A percentile compares a stretch with the other conserved stretches of the same genome.
These are phyloP conservation scores for Protea cynaroides DNA, from an alignment of 164 flowering plant species.

Conservation along the genomic window DNA sequence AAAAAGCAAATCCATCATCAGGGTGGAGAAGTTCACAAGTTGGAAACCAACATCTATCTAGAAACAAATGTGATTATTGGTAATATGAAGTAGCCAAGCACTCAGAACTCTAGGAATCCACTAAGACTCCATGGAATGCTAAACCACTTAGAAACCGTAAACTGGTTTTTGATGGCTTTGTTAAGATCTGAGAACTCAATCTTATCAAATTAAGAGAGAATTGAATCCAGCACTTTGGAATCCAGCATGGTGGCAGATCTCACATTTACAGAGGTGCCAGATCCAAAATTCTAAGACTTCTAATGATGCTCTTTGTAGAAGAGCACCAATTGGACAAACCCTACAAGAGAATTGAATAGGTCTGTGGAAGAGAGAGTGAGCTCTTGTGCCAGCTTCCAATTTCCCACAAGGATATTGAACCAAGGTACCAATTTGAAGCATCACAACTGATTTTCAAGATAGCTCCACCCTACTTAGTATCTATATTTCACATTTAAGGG, in stretches of 20 bases:
- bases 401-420: constrained; percentile 47
- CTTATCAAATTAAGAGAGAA: constrained; percentile 42
- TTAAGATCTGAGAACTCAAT: constrained; percentile 92
- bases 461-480: constrained; percentile 88
- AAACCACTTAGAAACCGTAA: constrained; percentile 83
- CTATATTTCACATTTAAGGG: constrained; percentile 92
- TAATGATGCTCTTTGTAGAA: constrained; percentile 56
- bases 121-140: constrained; percentile 30
- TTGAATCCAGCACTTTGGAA: constrained; percentile 30
- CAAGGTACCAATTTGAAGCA: constrained; percentile 87
- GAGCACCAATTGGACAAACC: constrained; percentile 71
- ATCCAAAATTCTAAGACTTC: constrained; percentile 63
- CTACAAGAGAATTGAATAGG: constrained; percentile 91
- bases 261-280: constrained; percentile 16
- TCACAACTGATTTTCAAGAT: constrained; percentile 83
- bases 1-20: too few relatives aligned
- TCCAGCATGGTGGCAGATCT: constrained; percentile 25
- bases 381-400: constrained; percentile 68
- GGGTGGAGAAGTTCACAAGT: constrained; percentile 31
- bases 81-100: constrained; percentile 38
- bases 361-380: constrained; percentile 86
- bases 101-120: constrained; percentile 55
- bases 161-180: constrained; percentile 61
- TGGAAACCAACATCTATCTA: constrained; percentile 25
- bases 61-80: constrained; percentile 32